Evolutionary conservation across 2,329 filamentous ascomycete genomes (phyloP), one percentile per base, ranked within the genome.

Genomic region (Microdochium paspali): DNA sequence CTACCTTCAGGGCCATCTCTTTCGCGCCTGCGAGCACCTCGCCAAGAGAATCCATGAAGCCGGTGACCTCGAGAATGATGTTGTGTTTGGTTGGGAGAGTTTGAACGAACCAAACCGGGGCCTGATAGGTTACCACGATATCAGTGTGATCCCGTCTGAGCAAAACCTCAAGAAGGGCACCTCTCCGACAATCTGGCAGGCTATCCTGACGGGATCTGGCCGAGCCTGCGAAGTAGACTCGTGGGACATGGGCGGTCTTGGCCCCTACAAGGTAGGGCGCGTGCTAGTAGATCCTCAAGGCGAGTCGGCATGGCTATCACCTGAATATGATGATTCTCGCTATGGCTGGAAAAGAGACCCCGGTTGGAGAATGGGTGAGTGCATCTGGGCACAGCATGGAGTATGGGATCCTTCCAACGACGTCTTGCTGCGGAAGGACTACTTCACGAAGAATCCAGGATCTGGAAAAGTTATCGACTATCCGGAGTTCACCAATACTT

Each of bases 41-140:
- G 91, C 90, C 0, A 77, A 79, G 61, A 79, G 86, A 49, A 94
- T 98, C 54, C 82, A 89, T 49, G 90, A 97, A 57, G 90, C 93
- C 1, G 90, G 89, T 0, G 90, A 90, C 61, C 72, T 98, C 12
- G 86, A 94, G 60, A 79, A 93, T 53, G 83, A 90, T 21, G 82
- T 93, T 25, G 82, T 98, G 5, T 85, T 97, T 56, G 93, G 93
- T 2, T 98, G 91, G 87, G 93, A 98, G 70, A 95, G 83, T 59
- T 73, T 97, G 66, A 98, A 98, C 60, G 93, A 98, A 66, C 93
- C 93, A 1, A 93, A 94, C 64, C 80, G 87, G 59, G 91, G 94
- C 23, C 73, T 96, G 61, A 80, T 94, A 44, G 90, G 90, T 12
- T 85, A 87, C 60, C 77, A 82, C 50, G 90, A 97, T 61, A 73